phyloP scores from a whole-genome alignment of 2,329 filamentous ascomycete genomes.

The Colletotrichum camelliae region DNA sequence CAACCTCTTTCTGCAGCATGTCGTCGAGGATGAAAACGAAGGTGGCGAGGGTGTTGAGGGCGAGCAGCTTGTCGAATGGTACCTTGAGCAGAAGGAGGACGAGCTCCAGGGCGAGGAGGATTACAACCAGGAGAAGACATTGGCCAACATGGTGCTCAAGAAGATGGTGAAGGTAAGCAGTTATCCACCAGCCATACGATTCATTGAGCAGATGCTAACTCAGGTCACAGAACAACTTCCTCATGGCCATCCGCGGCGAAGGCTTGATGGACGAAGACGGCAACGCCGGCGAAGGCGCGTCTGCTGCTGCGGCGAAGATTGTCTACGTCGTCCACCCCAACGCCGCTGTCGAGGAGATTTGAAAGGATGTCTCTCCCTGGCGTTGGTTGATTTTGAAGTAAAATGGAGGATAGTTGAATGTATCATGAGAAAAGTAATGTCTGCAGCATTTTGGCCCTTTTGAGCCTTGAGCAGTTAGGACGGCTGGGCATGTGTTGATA shows the following conservation, averaged over 20 bases:
- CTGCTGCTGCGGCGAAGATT: constrained; percentile 53
- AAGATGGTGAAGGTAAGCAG: constrained; percentile 82
- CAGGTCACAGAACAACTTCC: constrained; percentile 73
- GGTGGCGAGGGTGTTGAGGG: constrained; percentile 84
- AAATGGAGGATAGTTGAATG: background rate
- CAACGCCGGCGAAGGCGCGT: constrained; percentile 46
- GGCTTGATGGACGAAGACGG: constrained; percentile 54
- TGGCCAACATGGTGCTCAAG: constrained; percentile 87
- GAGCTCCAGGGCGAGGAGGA: constrained; percentile 80
- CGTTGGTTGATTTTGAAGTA: background rate
- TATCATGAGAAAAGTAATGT: constrained; percentile 4
- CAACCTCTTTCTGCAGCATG: constrained; percentile 80
- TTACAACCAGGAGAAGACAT: constrained; percentile 73
- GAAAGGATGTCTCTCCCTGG: constrained; percentile 2
- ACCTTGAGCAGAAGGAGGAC: constrained; percentile 87
- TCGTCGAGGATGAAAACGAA: constrained; percentile 80
- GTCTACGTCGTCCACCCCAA: constrained; percentile 95
- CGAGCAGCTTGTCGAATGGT: constrained; percentile 84
- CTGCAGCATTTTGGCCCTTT: background rate
- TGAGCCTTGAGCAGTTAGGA: background rate
- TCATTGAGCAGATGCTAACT: constrained; percentile 52
- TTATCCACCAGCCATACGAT: constrained; percentile 40
- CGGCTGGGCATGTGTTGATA: background rate
- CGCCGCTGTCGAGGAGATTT: constrained; percentile 77
- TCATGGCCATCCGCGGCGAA: constrained; percentile 78